Evolutionary conservation across 73 alveolate genomes (phyloP).

Genomic region (Tetrahymena elliotti): DNA sequence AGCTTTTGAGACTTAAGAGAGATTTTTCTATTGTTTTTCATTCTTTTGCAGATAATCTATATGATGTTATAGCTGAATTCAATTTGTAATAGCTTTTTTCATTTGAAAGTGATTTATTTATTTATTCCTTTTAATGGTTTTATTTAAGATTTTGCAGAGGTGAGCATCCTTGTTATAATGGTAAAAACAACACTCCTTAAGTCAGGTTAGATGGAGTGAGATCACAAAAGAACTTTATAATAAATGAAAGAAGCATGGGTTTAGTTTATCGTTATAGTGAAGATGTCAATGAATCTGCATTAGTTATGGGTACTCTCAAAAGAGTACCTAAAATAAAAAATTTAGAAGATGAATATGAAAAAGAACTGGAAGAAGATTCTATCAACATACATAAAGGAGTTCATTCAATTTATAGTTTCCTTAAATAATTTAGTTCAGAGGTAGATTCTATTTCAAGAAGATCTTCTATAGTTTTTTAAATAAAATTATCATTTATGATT

Average conservation of each 20-base stretch:
- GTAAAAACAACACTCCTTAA: constrained; percentile 80
- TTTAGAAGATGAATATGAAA: constrained; percentile 62
- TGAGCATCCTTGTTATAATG: constrained; percentile 92
- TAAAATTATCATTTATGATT: neutral
- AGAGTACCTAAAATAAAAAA: constrained; percentile 58
- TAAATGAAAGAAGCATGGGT: constrained; percentile 50
- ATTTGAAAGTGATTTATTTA: neutral
- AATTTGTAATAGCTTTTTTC: constrained; percentile 17
- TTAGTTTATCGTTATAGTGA: neutral
- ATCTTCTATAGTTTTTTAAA: neutral
- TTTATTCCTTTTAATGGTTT: neutral
- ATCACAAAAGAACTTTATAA: constrained; percentile 76
- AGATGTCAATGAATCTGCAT: neutral
- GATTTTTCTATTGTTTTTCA: constrained; percentile 89
- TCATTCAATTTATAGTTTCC: neutral
- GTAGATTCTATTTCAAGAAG: neutral
- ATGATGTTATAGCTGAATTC: constrained; percentile 76
- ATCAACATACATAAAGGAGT: constrained; percentile 69
- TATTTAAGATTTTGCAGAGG: constrained; percentile 93
- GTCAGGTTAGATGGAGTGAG: constrained; percentile 90
- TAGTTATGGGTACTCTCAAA: constrained; percentile 71
- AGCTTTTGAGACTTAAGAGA: constrained; percentile 75
- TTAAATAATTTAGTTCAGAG: neutral
- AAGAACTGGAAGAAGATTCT: constrained; percentile 71
- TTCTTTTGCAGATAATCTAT: constrained; percentile 77